Base-by-base conservation (phyloP, 2,329 filamentous ascomycete genomes). In the Talaromyces albobiverticillius region DNA sequence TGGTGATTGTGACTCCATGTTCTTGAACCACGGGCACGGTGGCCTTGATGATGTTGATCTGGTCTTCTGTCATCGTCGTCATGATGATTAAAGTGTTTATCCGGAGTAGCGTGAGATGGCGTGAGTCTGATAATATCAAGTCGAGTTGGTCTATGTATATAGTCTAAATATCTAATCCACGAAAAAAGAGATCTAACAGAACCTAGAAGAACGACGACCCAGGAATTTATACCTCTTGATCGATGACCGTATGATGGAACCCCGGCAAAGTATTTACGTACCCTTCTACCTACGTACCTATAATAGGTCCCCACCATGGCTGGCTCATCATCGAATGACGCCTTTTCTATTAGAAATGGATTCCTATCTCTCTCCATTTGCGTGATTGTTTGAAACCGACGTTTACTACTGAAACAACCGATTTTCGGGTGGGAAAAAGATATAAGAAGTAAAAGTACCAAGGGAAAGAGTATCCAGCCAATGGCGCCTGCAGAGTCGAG, bases 11-110 rank as follows among this genome's bases (percentile, higher is more conserved):
- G 59, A 81, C 79, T 65, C 88, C 88, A 65, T 90, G 83, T 57
- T 85, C 77, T 20, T 79, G 79, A 3, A 91, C 79, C 31, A 86
- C 79, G 2, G 88, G 88, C 56, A 89, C 82, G 5, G 88, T 90
- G 49, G 84, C 79, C 69, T 84, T 86, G 70, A 91, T 84, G 64
- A 87, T 79, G 49, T 79, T 73, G 54, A 81, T 77, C 72, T 91
- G 86, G 46, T 79, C 74, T 23, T 79, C 72, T 10, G 85, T 85
- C 55, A 90, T 74, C 54, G 80, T 18, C 64, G 67, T 68, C 41
- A 22, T 59, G 47, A 25, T 52, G 29, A n/a, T n/a, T n/a, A n/a
- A 13, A 23, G 26, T 34, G 5, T 45, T 8, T 51, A 8, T 20
- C 5, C 10, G 26, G 5, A 29, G 26, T 29, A 10, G 5, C 26